Evolutionary conservation across 1,139 yeast genomes (phyloP), one percentile per base, ranked within the genome.

Genomic region (Casaregolazyma lundiana): DNA sequence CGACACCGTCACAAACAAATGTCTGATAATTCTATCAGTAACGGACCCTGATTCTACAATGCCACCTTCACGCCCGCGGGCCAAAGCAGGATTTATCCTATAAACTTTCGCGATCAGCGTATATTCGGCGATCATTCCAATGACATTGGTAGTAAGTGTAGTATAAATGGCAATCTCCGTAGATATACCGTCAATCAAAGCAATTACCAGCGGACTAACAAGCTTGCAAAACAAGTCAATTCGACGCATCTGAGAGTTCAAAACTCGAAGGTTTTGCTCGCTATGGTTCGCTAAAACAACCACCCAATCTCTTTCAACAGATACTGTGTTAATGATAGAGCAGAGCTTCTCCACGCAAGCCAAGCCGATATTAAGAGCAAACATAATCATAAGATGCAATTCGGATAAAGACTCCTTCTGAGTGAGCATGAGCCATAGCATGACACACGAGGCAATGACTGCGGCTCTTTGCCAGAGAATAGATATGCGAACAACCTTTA

Each of bases 301-400:
- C 1, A 69, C 65, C 72, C 72, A 68, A 51, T 68, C 72, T 24
- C 72, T 56, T 39, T 67, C 69, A n/a, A 68, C 66, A 3, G 70
- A 54, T n/a, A 69, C 61, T 30, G 60, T 58, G 52, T 68, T 69
- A 43, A 67, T 59, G 35, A 64, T 59, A 1, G 68, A 54, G 43
- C 65, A 61, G n/a, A 67, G 54, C 37, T 58, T 59, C 48, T 69
- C 72, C 13, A 63, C 58, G 37, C 68, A 59, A 1, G 70, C 72
- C 43, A 64, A 53, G 0, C 56, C 32, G 6, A 65, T 60, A 15
- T 62, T 56, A 7, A 58, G 17, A 2, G 44, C 46, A 7, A 63
- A 50, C 16, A 54, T 42, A 37, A 38, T 34, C 37, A 42, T 17
- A 13, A 40, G 18, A 20, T 30, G 34, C 19, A 15, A n/a, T 11